phyloP scores from a whole-genome alignment of 495 filamentous ascomycete species.

The Talaromyces wortmannii region DNA sequence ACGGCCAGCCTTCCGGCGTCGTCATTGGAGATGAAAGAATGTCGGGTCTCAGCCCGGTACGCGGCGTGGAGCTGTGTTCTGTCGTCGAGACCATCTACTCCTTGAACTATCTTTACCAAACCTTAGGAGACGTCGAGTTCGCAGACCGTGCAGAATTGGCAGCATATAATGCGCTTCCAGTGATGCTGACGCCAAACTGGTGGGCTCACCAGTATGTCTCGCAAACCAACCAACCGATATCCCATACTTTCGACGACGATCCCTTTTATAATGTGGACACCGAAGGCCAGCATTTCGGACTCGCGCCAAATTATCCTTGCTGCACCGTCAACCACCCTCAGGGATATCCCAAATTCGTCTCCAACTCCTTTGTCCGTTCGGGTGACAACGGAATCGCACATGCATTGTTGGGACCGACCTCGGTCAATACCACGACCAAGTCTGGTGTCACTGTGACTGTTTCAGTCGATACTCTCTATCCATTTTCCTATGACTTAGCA shows the following conservation, averaged over 20 bases:
- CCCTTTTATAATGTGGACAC: conserved; percentile 43
- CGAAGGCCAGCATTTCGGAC: conserved; percentile 11
- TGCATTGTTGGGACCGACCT: conserved; percentile 7
- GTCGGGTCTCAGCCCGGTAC: conserved; percentile 19
- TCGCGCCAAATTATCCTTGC: conserved; percentile 43
- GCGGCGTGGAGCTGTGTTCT: conserved; percentile 35
- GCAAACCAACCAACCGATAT: conserved; percentile 50
- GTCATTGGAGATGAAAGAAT: conserved; percentile 32
- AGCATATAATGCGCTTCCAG: conserved; percentile 56
- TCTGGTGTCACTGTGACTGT: conserved; percentile 3
- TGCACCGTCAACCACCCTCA: conserved; percentile 61
- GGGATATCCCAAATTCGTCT: conserved; percentile 52
- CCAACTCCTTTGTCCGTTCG: conserved; percentile 22
- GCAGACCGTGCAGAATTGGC: conserved; percentile 50
- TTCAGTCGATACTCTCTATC: conserved; percentile 42
- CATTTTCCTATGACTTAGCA: conserved; percentile 37
- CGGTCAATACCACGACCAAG: conserved; percentile 1
- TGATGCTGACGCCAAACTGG: conserved; percentile 47
- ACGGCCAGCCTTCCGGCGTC: conserved; percentile 30
- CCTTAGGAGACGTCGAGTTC: conserved; percentile 38
- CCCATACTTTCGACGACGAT: conserved; percentile 29
- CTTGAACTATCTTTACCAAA: conserved; percentile 31
- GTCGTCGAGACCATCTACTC: conserved; percentile 38
- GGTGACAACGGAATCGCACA: conserved; percentile 13
- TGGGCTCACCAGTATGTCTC: conserved; percentile 57